These are phyloP conservation scores for Alternaria arborescens DNA, from an alignment of 2,329 filamentous ascomycete genomes.

Conservation along the genomic window DNA sequence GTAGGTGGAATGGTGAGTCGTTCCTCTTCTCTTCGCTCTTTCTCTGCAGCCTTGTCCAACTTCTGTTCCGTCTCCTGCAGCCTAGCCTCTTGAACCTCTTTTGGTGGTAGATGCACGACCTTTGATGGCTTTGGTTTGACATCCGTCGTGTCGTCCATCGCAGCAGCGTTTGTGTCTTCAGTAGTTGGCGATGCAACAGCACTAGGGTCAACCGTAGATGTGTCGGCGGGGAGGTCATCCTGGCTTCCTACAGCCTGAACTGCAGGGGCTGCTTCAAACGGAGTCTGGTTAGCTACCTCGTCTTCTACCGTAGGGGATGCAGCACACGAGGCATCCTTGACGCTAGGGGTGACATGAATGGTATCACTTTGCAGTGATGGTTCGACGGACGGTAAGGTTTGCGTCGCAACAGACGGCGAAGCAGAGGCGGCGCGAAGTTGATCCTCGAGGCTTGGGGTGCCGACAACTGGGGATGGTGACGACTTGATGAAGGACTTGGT, in stretches of 20 bases:
- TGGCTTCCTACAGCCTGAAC: conserved; percentile 20
- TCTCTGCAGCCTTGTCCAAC: conserved; percentile 48
- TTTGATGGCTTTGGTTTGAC: conserved; percentile 38
- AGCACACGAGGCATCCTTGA: conserved; percentile 19
- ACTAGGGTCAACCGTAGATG: conserved; percentile 34
- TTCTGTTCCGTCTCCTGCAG: conserved; percentile 54
- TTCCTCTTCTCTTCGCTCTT: conserved; percentile 51
- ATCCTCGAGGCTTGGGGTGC: conserved; percentile 40
- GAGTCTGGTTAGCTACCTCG: conserved; percentile 20
- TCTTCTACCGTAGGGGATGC: conserved; percentile 24
- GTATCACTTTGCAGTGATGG: conserved; percentile 25
- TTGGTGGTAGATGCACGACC: conserved; percentile 58
- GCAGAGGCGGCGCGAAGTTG: conserved; percentile 47
- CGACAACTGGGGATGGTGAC: conserved; percentile 32
- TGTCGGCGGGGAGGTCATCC: conserved; percentile 21
- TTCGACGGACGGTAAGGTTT: conserved; percentile 33
- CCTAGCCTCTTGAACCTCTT: conserved; percentile 60
- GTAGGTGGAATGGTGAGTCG: conserved; percentile 40
- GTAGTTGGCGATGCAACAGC: conserved; percentile 39
- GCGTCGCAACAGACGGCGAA: conserved; percentile 42
- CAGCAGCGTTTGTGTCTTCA: conserved; percentile 36
- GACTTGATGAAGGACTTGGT: conserved; percentile 32
- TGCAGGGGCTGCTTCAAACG: conserved; percentile 14
- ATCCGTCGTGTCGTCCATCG: conserved; percentile 12
- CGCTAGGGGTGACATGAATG: conserved; percentile 16